Evolutionary conservation across 305 asterid species (phyloP).

Genomic region (Solanum aculeatissimum): DNA sequence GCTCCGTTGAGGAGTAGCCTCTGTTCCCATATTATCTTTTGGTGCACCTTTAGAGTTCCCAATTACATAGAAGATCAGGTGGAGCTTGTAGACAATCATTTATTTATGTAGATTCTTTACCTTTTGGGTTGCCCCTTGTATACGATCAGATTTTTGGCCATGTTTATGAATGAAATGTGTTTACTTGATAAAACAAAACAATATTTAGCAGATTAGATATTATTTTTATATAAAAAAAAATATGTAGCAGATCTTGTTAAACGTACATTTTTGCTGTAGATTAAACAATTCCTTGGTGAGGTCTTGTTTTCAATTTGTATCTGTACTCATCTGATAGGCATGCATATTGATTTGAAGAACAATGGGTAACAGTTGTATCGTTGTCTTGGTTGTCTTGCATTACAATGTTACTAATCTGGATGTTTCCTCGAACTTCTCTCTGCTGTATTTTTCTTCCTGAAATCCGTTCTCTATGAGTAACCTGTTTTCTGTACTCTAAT

Average conservation of each 20-base stretch:
- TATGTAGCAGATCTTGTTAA: not conserved
- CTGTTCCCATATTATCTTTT: not conserved
- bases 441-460: not conserved
- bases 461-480: not conserved
- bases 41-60: not conserved
- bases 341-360: not conserved
- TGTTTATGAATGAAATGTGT: not conserved
- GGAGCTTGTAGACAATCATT: not conserved
- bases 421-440: not conserved
- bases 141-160: not conserved
- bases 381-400: not conserved
- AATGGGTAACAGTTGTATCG: not conserved
- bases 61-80: not conserved
- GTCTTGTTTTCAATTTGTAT: not conserved
- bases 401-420: not conserved
- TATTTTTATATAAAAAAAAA: not conserved
- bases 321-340: not conserved
- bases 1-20: not conserved
- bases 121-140: not conserved
- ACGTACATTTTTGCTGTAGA: not conserved
- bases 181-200: not conserved
- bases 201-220: not conserved
- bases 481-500: not conserved
- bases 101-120: not conserved
- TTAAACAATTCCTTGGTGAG: not conserved